phyloP scores from a whole-genome alignment of 345 rosid species.

The Kernera saxatilis region DNA sequence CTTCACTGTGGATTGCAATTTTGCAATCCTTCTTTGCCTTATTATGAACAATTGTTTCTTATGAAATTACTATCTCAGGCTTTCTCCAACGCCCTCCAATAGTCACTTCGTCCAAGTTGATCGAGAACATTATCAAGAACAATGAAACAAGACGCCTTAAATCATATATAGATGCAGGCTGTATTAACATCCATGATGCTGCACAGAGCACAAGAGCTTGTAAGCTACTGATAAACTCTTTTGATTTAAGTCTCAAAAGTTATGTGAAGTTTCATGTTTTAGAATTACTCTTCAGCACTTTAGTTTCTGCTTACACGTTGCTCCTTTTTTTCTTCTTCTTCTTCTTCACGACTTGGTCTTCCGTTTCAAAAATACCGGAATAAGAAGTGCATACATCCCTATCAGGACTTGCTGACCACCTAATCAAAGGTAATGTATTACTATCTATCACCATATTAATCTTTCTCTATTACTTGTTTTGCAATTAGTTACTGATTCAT shows the following conservation, averaged over 20 bases:
- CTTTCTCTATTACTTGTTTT: background rate
- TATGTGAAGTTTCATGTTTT: background rate
- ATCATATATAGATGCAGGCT: constrained; percentile 58
- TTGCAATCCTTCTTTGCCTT: background rate
- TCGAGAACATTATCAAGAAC: constrained; percentile 44
- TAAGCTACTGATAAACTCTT: constrained; percentile 29
- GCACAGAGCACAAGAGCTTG: constrained; percentile 55
- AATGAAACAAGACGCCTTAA: constrained; percentile 57
- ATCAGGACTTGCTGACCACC: constrained; percentile 48
- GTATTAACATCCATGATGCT: constrained; percentile 38
- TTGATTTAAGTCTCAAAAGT: background rate
- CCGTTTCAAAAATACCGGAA: background rate
- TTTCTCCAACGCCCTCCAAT: constrained; percentile 60
- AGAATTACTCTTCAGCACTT: background rate
- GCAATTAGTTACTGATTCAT: background rate
- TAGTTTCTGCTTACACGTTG: background rate
- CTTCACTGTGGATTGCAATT: background rate
- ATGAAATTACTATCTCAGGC: constrained; percentile 28
- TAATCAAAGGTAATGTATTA: constrained; percentile 46
- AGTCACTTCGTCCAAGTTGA: constrained; percentile 38
- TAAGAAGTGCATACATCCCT: constrained; percentile 51
- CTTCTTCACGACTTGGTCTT: background rate
- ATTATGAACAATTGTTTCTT: background rate
- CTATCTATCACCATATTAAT: background rate
- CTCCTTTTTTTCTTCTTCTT: background rate